Evolutionary conservation across 805 yeast genomes (phyloP).

Genomic region (Yarrowia yakushimensis): DNA sequence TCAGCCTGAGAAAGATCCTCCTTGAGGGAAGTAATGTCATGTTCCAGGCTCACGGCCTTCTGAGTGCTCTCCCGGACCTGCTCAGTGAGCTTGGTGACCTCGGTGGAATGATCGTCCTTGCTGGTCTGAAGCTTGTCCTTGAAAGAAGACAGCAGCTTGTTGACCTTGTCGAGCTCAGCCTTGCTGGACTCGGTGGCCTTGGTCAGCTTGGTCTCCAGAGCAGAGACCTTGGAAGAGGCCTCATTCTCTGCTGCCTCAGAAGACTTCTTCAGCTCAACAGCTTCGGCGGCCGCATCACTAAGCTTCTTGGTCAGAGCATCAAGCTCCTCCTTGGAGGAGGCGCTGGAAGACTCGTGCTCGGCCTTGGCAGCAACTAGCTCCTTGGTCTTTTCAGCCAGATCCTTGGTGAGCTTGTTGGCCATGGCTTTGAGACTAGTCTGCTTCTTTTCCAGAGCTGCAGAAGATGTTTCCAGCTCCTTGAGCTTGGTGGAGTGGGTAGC

Average conservation of each 20-base stretch:
- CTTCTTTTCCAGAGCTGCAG: constrained; percentile 10
- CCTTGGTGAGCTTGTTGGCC: constrained; percentile 24
- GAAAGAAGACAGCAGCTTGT: background rate
- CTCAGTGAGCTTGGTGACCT: constrained; percentile 7
- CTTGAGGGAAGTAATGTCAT: background rate
- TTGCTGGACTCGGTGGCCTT: constrained; percentile 9
- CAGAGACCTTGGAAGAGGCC: constrained; percentile 11
- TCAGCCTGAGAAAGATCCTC: constrained; percentile 4
- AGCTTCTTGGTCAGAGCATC: background rate
- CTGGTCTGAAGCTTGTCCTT: constrained; percentile 11
- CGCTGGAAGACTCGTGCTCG: constrained; percentile 1
- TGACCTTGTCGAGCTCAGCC: constrained; percentile 18
- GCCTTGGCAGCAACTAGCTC: constrained; percentile 23
- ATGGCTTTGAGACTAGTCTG: background rate
- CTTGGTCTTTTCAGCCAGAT: constrained; percentile 16
- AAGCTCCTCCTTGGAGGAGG: background rate
- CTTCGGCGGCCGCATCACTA: background rate
- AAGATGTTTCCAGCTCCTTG: constrained; percentile 11
- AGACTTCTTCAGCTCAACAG: constrained; percentile 1
- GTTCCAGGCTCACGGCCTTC: background rate
- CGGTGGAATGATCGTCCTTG: constrained; percentile 15
- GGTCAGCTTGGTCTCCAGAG: background rate
- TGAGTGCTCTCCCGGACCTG: background rate
- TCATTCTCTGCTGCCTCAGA: background rate
- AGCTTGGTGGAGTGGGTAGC: background rate